phyloP scores from a whole-genome alignment of 2,329 filamentous ascomycete species.

The Sclerotinia subarctica region DNA sequence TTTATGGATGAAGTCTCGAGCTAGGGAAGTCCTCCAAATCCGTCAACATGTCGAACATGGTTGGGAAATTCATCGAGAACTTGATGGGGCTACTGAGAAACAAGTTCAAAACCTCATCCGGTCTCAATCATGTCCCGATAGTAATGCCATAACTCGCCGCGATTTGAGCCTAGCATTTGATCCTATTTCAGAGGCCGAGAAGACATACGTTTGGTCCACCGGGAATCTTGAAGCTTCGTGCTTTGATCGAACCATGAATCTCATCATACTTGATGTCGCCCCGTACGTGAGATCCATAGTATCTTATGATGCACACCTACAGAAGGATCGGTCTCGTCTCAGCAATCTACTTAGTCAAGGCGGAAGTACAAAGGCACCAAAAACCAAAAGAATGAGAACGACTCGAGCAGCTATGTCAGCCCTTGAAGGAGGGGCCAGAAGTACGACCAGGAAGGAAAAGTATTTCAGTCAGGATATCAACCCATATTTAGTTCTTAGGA shows the following conservation, averaged over 20 bases:
- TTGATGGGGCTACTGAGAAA: conserved; percentile 30
- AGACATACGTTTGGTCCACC: conserved; percentile 38
- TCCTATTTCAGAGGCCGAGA: conserved; percentile 53
- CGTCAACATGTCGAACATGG: conserved; percentile 30
- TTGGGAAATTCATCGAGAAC: conserved; percentile 29
- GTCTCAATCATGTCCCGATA: conserved; percentile 20
- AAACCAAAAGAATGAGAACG: conserved; percentile 59
- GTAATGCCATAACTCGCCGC: conserved; percentile 44
- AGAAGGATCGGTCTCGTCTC: conserved; percentile 62
- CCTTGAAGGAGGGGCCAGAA: conserved; percentile 68
- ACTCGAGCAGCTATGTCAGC: conserved; percentile 75
- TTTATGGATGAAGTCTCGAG: conserved; percentile 34
- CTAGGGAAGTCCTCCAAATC: conserved; percentile 33
- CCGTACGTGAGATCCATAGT: conserved; percentile 89
- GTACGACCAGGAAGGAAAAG: conserved; percentile 63
- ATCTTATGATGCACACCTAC: conserved; percentile 67
- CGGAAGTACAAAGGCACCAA: conserved; percentile 46
- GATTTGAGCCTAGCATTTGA: conserved; percentile 61
- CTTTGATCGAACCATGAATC: conserved; percentile 67
- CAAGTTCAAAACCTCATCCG: conserved; percentile 31
- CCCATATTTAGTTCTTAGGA: conserved; percentile 60
- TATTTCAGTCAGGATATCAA: conserved; percentile 68
- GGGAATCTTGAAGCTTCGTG: conserved; percentile 62
- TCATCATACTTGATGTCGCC: conserved; percentile 74
- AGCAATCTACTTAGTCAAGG: conserved; percentile 61